Evolutionary conservation across 192 early-diverging fungal genomes (phyloP).

Genomic region (Coemansia sp.): DNA sequence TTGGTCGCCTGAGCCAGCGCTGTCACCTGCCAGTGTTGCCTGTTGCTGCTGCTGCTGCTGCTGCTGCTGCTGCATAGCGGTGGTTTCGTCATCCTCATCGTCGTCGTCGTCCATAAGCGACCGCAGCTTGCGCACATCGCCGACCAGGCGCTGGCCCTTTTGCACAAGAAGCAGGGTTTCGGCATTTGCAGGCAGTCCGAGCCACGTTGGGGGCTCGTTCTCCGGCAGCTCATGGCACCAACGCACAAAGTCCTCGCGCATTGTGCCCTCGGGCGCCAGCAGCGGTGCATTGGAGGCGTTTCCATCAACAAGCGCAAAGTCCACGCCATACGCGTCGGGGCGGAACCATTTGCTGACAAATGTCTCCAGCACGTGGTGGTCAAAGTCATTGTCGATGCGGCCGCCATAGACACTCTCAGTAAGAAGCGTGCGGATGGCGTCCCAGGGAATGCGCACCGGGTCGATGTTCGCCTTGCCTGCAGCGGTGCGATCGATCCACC

Average conservation of each 20-base stretch:
- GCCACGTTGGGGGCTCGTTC: conserved; percentile 94
- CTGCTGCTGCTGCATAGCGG: not conserved
- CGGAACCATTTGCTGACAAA: conserved; percentile 85
- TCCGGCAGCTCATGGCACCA: conserved; percentile 91
- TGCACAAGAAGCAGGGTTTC: conserved; percentile 84
- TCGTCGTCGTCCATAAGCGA: conserved; percentile 82
- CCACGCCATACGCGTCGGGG: conserved; percentile 74
- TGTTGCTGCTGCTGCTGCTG: not conserved
- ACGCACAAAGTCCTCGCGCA: conserved; percentile 77
- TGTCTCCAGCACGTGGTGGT: conserved; percentile 81
- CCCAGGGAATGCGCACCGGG: conserved; percentile 96
- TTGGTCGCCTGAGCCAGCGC: conserved; percentile 31
- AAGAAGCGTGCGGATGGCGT: conserved; percentile 82
- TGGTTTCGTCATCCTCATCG: conserved; percentile 24
- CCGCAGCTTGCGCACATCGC: conserved; percentile 84
- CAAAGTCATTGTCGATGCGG: conserved; percentile 90
- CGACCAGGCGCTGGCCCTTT: conserved; percentile 77
- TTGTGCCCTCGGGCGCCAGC: conserved; percentile 82
- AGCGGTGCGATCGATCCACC: conserved; percentile 84
- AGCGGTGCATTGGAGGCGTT: conserved; percentile 42
- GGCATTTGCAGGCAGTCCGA: conserved; percentile 91
- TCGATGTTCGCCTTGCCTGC: conserved; percentile 84
- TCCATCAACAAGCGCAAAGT: conserved; percentile 72
- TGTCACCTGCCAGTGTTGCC: not conserved
- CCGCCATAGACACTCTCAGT: conserved; percentile 95